A percentile compares a stretch with the other conserved stretches of the same genome.
Evolutionary conservation across 768 basidiomycete genomes (phyloP).

Genomic region (Lentinula edodes): DNA sequence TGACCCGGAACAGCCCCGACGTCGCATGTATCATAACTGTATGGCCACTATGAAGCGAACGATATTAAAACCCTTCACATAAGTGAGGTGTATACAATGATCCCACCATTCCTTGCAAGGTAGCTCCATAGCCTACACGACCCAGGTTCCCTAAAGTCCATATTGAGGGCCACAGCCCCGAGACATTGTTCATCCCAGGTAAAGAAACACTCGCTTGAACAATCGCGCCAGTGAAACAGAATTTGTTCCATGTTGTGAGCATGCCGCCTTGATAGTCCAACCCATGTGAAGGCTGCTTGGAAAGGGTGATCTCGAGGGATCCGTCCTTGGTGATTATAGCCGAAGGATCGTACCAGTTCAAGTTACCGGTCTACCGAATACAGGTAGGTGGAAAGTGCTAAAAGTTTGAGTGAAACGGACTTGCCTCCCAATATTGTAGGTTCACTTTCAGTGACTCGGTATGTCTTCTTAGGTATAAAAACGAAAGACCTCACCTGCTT

Average conservation of each 20-base stretch:
- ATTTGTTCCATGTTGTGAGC: slow-evolving; percentile 43
- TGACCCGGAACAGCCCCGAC: slow-evolving; percentile 54
- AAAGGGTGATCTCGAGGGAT: slow-evolving; percentile 67
- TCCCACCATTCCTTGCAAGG: slow-evolving; percentile 54
- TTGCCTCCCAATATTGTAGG: slow-evolving; percentile 59
- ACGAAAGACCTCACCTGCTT: slow-evolving; percentile 15
- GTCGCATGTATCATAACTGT: slow-evolving; percentile 61
- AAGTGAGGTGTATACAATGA: not conserved
- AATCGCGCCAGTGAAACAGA: slow-evolving; percentile 79
- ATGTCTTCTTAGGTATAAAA: not conserved
- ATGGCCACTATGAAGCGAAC: slow-evolving; percentile 46
- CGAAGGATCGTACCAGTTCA: slow-evolving; percentile 77
- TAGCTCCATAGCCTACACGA: slow-evolving; percentile 68
- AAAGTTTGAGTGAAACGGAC: not conserved
- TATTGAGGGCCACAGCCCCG: slow-evolving; percentile 3
- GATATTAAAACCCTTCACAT: not conserved
- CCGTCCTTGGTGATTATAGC: slow-evolving; percentile 65
- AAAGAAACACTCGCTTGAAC: slow-evolving; percentile 36
- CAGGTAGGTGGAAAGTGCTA: not conserved
- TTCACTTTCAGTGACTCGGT: slow-evolving; percentile 31
- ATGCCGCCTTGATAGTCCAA: slow-evolving; percentile 49
- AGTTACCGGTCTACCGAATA: slow-evolving; percentile 43
- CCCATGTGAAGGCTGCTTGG: slow-evolving; percentile 56
- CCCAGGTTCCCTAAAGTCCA: slow-evolving; percentile 49
- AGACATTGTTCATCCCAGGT: slow-evolving; percentile 2